Percentiles rank a stretch among this genome's conserved stretches.
phyloP scores from a whole-genome alignment of 2,329 filamentous ascomycete species.

The Trichoderma lentiforme region DNA sequence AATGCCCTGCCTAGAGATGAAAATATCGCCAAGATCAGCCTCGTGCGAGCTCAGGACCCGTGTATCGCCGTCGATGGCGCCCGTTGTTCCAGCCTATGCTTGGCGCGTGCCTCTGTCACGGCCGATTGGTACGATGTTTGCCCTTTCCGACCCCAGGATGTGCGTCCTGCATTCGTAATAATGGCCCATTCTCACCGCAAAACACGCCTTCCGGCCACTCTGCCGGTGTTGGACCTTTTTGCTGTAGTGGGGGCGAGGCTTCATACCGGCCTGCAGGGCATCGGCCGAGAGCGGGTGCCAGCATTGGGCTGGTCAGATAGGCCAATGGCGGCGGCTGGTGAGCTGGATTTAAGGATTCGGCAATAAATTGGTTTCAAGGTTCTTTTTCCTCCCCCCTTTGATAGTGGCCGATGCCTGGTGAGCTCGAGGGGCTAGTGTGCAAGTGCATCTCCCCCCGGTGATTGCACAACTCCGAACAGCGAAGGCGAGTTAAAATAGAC shows the following conservation, averaged over 20 bases:
- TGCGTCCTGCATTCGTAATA: not conserved
- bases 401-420: not conserved
- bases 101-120: not conserved
- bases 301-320: not conserved
- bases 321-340: not conserved
- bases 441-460: not conserved
- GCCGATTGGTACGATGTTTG: not conserved
- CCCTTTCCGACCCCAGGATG: not conserved
- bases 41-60: conserved; percentile 1
- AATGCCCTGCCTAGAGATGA: not conserved
- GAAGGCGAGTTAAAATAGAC: not conserved
- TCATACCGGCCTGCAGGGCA: conserved; percentile 7
- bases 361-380: not conserved
- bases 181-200: conserved; percentile 4
- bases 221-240: not conserved
- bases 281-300: conserved; percentile 17
- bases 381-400: not conserved
- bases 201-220: conserved; percentile 3
- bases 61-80: not conserved
- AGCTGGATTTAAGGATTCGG: not conserved
- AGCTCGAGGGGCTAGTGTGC: not conserved
- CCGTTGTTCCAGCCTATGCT: not conserved
- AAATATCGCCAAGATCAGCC: not conserved
- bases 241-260: not conserved
- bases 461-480: conserved; percentile 1